Percentiles rank a stretch among this genome's conserved stretches.
These are phyloP conservation scores for Rhizomucor pusillus DNA, from an alignment of 371 early-diverging fungal species.

Conservation along the genomic window DNA sequence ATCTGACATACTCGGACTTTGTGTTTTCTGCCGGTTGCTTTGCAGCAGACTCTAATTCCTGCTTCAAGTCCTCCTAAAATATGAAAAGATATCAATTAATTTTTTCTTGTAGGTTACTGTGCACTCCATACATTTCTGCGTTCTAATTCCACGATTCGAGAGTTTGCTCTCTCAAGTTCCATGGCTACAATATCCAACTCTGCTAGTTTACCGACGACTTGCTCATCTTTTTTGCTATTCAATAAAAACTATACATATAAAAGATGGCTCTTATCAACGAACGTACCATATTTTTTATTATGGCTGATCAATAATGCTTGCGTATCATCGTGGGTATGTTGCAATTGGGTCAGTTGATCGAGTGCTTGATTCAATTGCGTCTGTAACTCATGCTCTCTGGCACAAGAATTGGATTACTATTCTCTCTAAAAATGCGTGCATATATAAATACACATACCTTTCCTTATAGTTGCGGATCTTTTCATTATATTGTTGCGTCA, in stretches of 20 bases:
- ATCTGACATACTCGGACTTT: not conserved
- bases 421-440: not conserved
- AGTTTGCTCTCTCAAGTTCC: conserved; percentile 82
- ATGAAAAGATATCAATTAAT: not conserved
- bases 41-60: conserved; percentile 38
- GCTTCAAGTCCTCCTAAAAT: conserved; percentile 40
- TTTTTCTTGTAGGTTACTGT: too few species aligned
- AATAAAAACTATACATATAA: not conserved
- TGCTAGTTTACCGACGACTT: conserved; percentile 79
- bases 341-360: conserved; percentile 68
- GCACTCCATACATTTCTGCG: conserved; percentile 56
- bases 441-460: conserved; percentile 39
- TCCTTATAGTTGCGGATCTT: conserved; percentile 81
- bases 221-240: conserved; percentile 55
- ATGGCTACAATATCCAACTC: conserved; percentile 84
- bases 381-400: conserved; percentile 80
- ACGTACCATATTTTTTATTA: conserved; percentile 65
- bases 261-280: not conserved
- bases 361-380: conserved; percentile 79
- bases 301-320: conserved; percentile 75
- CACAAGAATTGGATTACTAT: not conserved
- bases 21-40: conserved; percentile 15
- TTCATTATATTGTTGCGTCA: conserved; percentile 68
- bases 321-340: conserved; percentile 71
- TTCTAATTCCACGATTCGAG: conserved; percentile 67